A percentile compares a stretch with the other conserved stretches of the same genome.
phyloP scores from a whole-genome alignment of 345 rosid species.

The Brassica incana region DNA sequence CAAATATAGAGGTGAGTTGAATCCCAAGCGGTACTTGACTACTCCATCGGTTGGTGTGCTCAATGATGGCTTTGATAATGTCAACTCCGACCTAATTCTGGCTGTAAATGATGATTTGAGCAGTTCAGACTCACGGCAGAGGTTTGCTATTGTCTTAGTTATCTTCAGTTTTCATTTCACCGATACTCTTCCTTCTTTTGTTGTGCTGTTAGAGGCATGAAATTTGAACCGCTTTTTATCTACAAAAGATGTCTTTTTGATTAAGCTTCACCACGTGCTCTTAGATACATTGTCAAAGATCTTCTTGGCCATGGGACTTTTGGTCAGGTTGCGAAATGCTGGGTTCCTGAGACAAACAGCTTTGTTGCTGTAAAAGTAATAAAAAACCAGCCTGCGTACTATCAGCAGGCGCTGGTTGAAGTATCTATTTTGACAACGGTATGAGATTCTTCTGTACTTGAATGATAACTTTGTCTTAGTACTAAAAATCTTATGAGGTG shows the following conservation, averaged over 20 bases:
- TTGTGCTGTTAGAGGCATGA: conserved; percentile 9
- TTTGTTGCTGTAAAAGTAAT: conserved; percentile 95
- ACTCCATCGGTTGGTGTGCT: conserved; percentile 89
- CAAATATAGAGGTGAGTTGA: conserved; percentile 85
- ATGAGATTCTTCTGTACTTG: conserved; percentile 30
- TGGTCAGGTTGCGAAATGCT: conserved; percentile 99
- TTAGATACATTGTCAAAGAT: conserved; percentile 94
- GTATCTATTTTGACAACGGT: conserved; percentile 95
- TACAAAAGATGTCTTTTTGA: conserved; percentile 14
- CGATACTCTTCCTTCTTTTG: conserved; percentile 7
- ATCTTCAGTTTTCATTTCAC: neutral
- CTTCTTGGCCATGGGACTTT: conserved; percentile 99
- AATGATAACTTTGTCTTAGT: conserved; percentile 25
- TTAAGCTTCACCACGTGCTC: conserved; percentile 31
- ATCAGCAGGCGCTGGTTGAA: conserved; percentile 97
- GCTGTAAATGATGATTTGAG: conserved; percentile 67
- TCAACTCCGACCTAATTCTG: conserved; percentile 91
- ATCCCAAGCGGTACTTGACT: conserved; percentile 95
- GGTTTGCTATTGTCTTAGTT: conserved; percentile 52
- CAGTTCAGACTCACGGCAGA: conserved; percentile 73
- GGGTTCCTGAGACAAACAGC: conserved; percentile 70
- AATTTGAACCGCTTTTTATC: conserved; percentile 14
- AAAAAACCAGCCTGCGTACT: conserved; percentile 96
- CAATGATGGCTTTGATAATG: conserved; percentile 94
- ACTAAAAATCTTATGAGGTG: neutral